Base-by-base conservation (phyloP, 805 yeast species). In the Nakazawaea wickerhamii region DNA sequence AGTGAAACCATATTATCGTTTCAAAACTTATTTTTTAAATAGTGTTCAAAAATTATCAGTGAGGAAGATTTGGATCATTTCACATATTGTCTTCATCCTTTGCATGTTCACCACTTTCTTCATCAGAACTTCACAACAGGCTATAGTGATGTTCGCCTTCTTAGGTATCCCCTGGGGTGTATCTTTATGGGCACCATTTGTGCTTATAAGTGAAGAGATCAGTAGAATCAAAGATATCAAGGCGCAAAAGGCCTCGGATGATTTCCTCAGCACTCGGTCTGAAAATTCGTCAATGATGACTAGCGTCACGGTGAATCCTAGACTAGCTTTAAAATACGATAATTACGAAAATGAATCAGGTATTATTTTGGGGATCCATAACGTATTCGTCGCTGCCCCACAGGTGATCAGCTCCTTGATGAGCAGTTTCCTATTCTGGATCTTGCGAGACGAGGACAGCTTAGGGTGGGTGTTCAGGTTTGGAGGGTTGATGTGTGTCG, bases 181-280 rank as follows among this genome's bases (percentile, higher is more conserved):
- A 45, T 79, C 83, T 0, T 64, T 77, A 14, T 79, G 85, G 85
- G 78, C 80, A 2, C 85, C 85, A 5, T 79, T 77, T 55, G 78
- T 77, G 1, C 52, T 79, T 30, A 76, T 79, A 9, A 73, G 81
- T 26, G 80, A 76, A 50, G 81, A 76, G 47, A 64, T 75, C 14
- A 64, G 78, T 23, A 58, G 79, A 41, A 71, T 75, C 23, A 73
- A 71, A 47, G 76, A 70, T 48, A 63, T 70, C 22, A 72, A 71
- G 44, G 59, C 68, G 0, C 44, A 55, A 15, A 55, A 45, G 9
- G 50, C 57, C 3, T 38, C 46, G n/a, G 52, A 48, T 26, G 43
- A 46, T 21, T 43, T 23, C 33, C 34, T 43, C n/a, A 38, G 40
- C 15, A 17, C 28, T 13, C 25, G 35, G 27, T 40, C 43, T 9